Base-by-base conservation (phyloP, 225 moss, liverwort and hornwort genomes). In the Pseudisothecium myosuroides region DNA sequence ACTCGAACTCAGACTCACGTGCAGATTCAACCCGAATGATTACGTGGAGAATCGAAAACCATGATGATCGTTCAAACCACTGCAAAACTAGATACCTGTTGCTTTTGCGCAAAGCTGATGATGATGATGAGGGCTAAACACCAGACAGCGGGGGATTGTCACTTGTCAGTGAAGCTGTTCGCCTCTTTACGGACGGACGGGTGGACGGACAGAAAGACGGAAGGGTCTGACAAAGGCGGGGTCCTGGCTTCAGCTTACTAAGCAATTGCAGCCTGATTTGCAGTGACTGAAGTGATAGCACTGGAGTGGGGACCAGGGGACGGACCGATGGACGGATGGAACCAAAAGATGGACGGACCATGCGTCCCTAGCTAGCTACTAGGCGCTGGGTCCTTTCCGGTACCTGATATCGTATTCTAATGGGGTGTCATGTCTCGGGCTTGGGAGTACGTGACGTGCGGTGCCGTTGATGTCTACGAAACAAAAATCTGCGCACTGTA, bases 11-110 rank as follows among this genome's bases (percentile, higher is more conserved):
- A 19, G 59, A 84, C 71, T 85, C 90, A 90, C 90, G 86, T 82
- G 86, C 90, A 82, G 66, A 45, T 73, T 66, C 76, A 22, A 88
- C 76, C 58, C 79, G 91, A 87, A 90, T 92, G 90, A 92, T 92
- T 88, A 86, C 88, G 86, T 81, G 81, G 72, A 89, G 49, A 77
- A 90, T 82, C 76, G 69, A 47, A 65, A 87, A 78, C 66, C 36
- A 79, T 83, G 87, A 91, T 83, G 91, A 81, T 43, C 8, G 50
- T 67, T n/a, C 88, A 17, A 85, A 81, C 36, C 65, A 39, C 76
- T 73, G 80, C 67, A 65, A 88, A 76, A 24, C 31, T 5, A 21
- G 72, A 73, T 19, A 31, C 63, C 82, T 36, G 47, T 28, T 69
- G 56, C 80, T 64, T 54, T 84, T 32, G 82, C 75, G 86, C 66